Conservation (phyloP, 108 stramenopile genomes). For the Cylindrotheca closterium region DNA sequence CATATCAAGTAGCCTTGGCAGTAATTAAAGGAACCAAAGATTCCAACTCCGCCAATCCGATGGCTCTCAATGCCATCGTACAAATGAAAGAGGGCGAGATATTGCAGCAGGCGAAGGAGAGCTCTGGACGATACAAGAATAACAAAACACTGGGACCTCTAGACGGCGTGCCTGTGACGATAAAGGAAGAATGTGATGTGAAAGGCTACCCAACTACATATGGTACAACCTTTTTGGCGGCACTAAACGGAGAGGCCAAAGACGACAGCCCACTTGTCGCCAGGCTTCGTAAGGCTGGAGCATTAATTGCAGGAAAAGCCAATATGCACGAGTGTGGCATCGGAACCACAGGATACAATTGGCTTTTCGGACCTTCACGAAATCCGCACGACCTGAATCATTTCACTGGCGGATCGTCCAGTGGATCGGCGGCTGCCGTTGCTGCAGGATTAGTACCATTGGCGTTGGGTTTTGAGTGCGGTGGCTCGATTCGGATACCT, state of each 20-base stretch:
- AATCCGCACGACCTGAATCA: conserved; percentile 13
- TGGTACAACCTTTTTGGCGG: conserved; percentile 19
- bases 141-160: conserved; percentile 32
- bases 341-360: conserved; percentile 1
- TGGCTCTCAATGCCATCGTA: neutral
- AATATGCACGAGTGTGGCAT: conserved; percentile 61
- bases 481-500: conserved; percentile 69
- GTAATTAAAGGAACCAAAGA: conserved; percentile 1
- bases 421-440: conserved; percentile 66
- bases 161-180: conserved; percentile 57
- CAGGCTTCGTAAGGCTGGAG: conserved; percentile 41
- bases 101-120: neutral
- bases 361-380: neutral
- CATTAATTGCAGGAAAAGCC: conserved; percentile 49
- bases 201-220: conserved; percentile 32
- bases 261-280: conserved; percentile 40
- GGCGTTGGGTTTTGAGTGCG: conserved; percentile 70
- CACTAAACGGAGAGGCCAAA: neutral
- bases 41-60: neutral
- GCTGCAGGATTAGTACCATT: conserved; percentile 57
- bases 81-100: conserved; percentile 1
- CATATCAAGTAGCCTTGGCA: conserved; percentile 2
- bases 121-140: conserved; percentile 4
- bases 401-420: conserved; percentile 61
- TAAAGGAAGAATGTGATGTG: conserved; percentile 53